Base-by-base conservation (phyloP, 179 eudicot species). In the Spergularia azorica region DNA sequence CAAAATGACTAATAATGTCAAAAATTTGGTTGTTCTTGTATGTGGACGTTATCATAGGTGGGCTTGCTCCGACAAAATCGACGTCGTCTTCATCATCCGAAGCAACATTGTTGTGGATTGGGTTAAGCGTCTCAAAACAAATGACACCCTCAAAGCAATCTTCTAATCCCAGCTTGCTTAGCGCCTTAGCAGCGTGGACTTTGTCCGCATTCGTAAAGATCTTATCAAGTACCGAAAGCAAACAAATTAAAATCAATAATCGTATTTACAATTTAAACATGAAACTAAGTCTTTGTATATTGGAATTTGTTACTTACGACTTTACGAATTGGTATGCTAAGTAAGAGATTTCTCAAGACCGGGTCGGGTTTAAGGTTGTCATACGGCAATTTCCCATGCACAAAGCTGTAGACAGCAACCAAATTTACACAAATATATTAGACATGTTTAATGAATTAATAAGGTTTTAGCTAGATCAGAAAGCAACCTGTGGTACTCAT, bases 311-410 rank as follows among this genome's bases (percentile, higher is more conserved):
- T 26, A 26, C 93, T 82, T 86, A 93, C 98, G 9, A 92, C 88
- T 91, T 94, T 94, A 20, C 93, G 93, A 72, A 85, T 84, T 6
- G 97, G 98, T 78, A 88, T 50, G 87, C 96, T 91, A 10, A 89
- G 77, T 74, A 94, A 76, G 46, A 94, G 96, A 74, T 75, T 83
- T 75, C 90, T 84, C 38, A 95, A 73, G 63, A 93, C 89, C 0
- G 95, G 97, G 82, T 95, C 97, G 1, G 97, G 93, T 70, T 91
- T 95, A 32, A 95, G 82, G 50, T 90, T 88, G 14, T 95, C 93
- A 63, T 93, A 95, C 50, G 97, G 95, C 72, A 93, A 77, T 81
- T 90, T 91, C 67, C 97, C 98, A 81, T 95, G 98, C 81, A 95
- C 97, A 80, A 86, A 91, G 60, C 98, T 95, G 84, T 67, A 79